Evolutionary conservation across 2,329 filamentous ascomycete genomes (phyloP), one percentile per base, ranked within the genome.

Genomic region (Xylaria hypoxylon): DNA sequence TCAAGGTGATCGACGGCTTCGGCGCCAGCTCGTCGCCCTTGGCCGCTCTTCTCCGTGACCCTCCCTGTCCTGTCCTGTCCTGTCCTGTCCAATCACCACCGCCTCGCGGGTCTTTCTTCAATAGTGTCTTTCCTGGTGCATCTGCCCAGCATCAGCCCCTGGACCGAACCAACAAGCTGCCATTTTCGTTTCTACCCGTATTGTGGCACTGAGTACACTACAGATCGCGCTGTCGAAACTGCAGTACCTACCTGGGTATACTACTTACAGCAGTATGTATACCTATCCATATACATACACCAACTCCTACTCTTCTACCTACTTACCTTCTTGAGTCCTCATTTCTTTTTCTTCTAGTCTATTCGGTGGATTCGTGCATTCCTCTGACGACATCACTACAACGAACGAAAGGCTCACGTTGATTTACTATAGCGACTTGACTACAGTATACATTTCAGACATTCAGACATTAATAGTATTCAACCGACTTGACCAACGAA

Each of bases 71-170:
- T 56, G 40, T 47, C 61, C 35, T 60, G 52, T 59, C 61, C 38
- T 44, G 55, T 13, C 35, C 28, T 56, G 40, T 47, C 61, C 61
- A 64, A 64, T 67, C 60, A 38, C 28, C 35, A 17, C 38, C 7
- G 11, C 6, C 51, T 52, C 64, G 60, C 55, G 55, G 59, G 64
- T 63, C 64, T 59, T 40, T 45, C 17, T 65, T 65, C 63, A 65
- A 65, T 65, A 66, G 55, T 60, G 10, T 59, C 62, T 56, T 38
- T 62, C n/a, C 47, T 65, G 40, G 58, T 48, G 53, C 63, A 60
- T 65, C 53, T 59, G 59, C 62, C 58, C 65, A 48, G 28, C 52
- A 59, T 40, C 44, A 50, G 56, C 56, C 31, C 52, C 52, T n/a
- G 35, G 35, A 24, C 52, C 35, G 52, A 55, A 55, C 58, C 53